Percentiles rank a stretch among this genome's conserved stretches.
Evolutionary conservation across 2,329 filamentous ascomycete species (phyloP).

Genomic region (Talaromyces verruculosus): DNA sequence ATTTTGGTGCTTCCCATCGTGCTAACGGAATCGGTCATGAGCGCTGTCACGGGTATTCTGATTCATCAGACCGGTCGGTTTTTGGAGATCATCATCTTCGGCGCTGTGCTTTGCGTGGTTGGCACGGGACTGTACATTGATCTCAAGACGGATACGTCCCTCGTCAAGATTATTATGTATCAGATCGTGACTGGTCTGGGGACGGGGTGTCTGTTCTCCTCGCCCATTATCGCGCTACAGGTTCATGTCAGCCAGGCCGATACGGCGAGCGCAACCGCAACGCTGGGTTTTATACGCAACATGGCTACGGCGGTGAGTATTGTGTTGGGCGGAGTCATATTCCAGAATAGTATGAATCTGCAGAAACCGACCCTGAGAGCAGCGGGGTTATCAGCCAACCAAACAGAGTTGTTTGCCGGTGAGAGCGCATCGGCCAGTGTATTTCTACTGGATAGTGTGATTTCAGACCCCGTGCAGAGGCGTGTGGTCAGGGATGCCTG

Average conservation of each 20-base stretch:
- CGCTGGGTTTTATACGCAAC: slow-evolving; percentile 60
- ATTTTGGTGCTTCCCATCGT: slow-evolving; percentile 62
- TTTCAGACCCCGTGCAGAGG: slow-evolving; percentile 41
- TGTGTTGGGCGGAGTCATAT: slow-evolving; percentile 74
- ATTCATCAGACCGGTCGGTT: slow-evolving; percentile 55
- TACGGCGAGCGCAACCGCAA: slow-evolving; percentile 53
- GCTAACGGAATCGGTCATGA: slow-evolving; percentile 45
- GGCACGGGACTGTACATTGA: slow-evolving; percentile 52
- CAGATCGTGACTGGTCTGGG: slow-evolving; percentile 55
- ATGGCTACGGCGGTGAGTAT: slow-evolving; percentile 67
- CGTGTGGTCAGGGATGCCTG: slow-evolving; percentile 48
- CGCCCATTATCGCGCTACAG: slow-evolving; percentile 59
- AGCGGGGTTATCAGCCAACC: slow-evolving; percentile 41
- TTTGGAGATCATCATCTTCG: slow-evolving; percentile 48
- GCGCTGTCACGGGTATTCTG: slow-evolving; percentile 49
- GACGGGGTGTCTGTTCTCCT: slow-evolving; percentile 54
- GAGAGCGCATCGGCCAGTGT: slow-evolving; percentile 51
- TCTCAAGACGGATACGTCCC: slow-evolving; percentile 38
- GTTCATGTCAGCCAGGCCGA: slow-evolving; percentile 52
- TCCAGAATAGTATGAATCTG: slow-evolving; percentile 61
- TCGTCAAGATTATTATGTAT: slow-evolving; percentile 48
- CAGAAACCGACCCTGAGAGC: slow-evolving; percentile 61
- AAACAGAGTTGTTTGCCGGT: slow-evolving; percentile 38
- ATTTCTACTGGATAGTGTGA: slow-evolving; percentile 25
- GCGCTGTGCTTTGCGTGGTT: slow-evolving; percentile 44